phyloP scores from a whole-genome alignment of 2,329 filamentous ascomycete genomes.

The Calycina herbarum region DNA sequence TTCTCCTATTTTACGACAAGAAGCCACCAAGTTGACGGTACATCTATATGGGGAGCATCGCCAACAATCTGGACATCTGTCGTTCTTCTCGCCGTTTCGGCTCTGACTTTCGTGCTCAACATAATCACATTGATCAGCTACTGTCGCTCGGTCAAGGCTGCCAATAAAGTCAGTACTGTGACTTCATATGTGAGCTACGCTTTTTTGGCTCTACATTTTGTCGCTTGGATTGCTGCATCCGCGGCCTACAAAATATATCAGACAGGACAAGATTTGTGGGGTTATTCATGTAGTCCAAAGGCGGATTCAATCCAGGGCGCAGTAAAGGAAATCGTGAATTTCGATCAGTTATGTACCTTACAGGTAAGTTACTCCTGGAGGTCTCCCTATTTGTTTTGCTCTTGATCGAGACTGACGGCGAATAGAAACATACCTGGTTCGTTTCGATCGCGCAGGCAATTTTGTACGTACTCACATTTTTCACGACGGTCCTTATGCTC shows the following conservation, averaged over 20 bases:
- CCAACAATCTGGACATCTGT: constrained; percentile 25
- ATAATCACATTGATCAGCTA: constrained; percentile 20
- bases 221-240: constrained; percentile 21
- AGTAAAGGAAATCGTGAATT: constrained; percentile 24
- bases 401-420: constrained; percentile 1
- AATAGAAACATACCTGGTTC: constrained; percentile 22
- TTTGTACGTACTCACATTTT: constrained; percentile 23
- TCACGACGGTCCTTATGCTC: constrained; percentile 19
- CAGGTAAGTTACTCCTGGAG: constrained; percentile 20
- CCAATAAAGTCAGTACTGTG: constrained; percentile 20
- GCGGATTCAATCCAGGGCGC: constrained; percentile 23
- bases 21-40: constrained; percentile 14
- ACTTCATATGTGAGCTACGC: constrained; percentile 15
- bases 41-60: constrained; percentile 18
- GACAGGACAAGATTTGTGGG: constrained; percentile 24
- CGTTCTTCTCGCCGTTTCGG: constrained; percentile 23
- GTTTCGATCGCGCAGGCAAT: constrained; percentile 24
- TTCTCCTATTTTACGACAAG: constrained; percentile 25
- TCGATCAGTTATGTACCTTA: constrained; percentile 26
- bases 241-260: constrained; percentile 19
- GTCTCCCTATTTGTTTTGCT: neutral
- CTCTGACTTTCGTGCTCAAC: constrained; percentile 25
- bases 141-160: constrained; percentile 21
- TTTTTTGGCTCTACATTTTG: constrained; percentile 18
- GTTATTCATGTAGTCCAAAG: constrained; percentile 21